Evolutionary conservation across 2,329 filamentous ascomycete species (phyloP).

Genomic region (Thyridium curvatum): DNA sequence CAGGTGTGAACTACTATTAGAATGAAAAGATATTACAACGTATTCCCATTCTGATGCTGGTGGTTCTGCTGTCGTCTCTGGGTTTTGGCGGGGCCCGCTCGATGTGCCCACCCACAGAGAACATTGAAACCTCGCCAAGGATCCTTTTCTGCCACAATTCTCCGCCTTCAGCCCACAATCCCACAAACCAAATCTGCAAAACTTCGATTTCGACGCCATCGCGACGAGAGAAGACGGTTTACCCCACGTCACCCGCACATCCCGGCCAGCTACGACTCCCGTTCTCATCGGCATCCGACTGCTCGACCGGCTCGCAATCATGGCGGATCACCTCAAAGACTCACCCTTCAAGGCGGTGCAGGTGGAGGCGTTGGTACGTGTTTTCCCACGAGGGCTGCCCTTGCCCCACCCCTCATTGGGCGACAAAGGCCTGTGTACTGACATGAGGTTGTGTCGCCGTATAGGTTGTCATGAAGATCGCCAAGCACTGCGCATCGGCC

Average conservation of each 20-base stretch:
- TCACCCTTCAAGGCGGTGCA: slow-evolving; percentile 78
- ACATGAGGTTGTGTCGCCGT: slow-evolving; percentile 16
- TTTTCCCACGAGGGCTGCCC: slow-evolving; percentile 18
- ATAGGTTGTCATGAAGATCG: slow-evolving; percentile 94
- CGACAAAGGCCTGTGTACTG: slow-evolving; percentile 16
- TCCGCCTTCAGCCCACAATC: slow-evolving; percentile 7
- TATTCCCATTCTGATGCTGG: too few species aligned
- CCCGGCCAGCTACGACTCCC: too few species aligned
- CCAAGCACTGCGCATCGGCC: slow-evolving; percentile 83
- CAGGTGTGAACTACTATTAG: too few species aligned
- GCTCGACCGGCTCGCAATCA: slow-evolving; percentile 27
- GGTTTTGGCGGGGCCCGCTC: too few species aligned
- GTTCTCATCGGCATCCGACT: too few species aligned
- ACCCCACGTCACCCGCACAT: not conserved
- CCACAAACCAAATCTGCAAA: slow-evolving; percentile 4
- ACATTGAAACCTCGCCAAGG: too few species aligned
- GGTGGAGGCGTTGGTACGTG: slow-evolving; percentile 89
- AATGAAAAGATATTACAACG: too few species aligned
- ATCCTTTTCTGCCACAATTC: slow-evolving; percentile 4
- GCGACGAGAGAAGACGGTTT: not conserved
- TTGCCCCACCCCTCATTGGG: slow-evolving; percentile 16
- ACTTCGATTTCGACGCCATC: not conserved
- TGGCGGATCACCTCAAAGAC: slow-evolving; percentile 59
- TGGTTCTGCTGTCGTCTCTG: too few species aligned
- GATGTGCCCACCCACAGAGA: too few species aligned